Percentiles rank a stretch among this genome's conserved stretches.
phyloP scores from a whole-genome alignment of 176 grass and related monocot genomes.

The Aegilops longissima region DNA sequence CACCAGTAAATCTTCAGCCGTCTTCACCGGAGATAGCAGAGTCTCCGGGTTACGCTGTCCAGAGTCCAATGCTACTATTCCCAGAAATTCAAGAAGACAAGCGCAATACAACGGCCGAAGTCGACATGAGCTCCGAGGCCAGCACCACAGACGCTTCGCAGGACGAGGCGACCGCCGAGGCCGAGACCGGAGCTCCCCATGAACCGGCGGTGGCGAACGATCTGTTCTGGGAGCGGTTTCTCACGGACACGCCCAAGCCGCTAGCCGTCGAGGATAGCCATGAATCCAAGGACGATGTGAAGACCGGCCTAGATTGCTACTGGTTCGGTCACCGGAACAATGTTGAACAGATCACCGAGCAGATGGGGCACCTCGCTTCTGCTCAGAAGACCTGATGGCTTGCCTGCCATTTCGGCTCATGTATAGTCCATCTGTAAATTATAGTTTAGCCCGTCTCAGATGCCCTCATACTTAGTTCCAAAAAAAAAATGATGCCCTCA shows the following conservation, averaged over 20 bases:
- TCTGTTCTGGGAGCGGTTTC: constrained; percentile 72
- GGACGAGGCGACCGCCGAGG: constrained; percentile 23
- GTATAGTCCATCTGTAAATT: constrained; percentile 6
- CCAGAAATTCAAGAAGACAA: constrained; percentile 18
- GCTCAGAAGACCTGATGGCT: constrained; percentile 30
- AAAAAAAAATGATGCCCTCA: too few relatives aligned
- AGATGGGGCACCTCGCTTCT: constrained; percentile 50
- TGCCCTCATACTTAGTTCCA: not conserved
- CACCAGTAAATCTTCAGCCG: constrained; percentile 17
- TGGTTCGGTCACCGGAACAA: constrained; percentile 16
- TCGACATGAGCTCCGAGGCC: constrained; percentile 44
- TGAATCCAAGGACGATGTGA: constrained; percentile 10
- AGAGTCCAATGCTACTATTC: constrained; percentile 32
- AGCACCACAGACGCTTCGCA: constrained; percentile 44
- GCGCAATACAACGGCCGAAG: not conserved
- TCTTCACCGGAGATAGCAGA: constrained; percentile 19
- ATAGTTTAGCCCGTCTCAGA: not conserved
- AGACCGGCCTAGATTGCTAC: not conserved
- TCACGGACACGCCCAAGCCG: constrained; percentile 44
- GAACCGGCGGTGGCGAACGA: constrained; percentile 47
- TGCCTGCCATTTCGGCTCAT: not conserved
- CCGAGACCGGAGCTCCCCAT: constrained; percentile 5
- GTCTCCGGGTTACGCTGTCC: constrained; percentile 18
- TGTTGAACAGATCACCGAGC: constrained; percentile 33
- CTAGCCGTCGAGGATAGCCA: not conserved